A percentile compares a stretch with the other conserved stretches of the same genome.
Evolutionary conservation across 768 basidiomycete genomes (phyloP).

Genomic region (Termitomyces sp.): DNA sequence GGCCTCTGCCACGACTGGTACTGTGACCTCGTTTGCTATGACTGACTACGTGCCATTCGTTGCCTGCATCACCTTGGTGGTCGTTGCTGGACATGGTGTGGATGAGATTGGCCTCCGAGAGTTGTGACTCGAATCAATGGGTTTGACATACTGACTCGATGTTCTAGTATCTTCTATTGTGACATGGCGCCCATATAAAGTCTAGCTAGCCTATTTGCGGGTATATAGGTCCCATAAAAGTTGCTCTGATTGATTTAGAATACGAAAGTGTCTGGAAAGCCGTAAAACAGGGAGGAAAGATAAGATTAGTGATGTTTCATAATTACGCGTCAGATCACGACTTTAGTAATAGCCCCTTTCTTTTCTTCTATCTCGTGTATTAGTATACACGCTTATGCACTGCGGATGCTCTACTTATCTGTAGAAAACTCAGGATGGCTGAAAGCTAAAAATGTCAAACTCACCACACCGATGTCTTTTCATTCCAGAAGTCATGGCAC

Average conservation of each 20-base stretch:
- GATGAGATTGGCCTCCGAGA: not conserved
- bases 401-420: not conserved
- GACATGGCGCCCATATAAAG: not conserved
- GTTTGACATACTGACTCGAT: not conserved
- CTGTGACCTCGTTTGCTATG: not conserved
- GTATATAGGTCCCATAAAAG: not conserved
- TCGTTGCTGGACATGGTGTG: conserved; percentile 2
- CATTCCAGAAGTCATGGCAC: not conserved
- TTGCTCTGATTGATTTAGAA: too few species aligned
- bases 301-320: not conserved
- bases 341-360: too few species aligned
- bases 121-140: not conserved
- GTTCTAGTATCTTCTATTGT: not conserved
- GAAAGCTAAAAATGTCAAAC: not conserved
- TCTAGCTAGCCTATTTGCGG: not conserved
- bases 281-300: not conserved
- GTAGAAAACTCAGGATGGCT: not conserved
- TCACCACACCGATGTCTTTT: not conserved
- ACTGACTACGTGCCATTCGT: conserved; percentile 7
- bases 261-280: too few species aligned
- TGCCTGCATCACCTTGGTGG: not conserved
- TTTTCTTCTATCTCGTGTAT: not conserved
- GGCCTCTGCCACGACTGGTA: not conserved
- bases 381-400: not conserved
- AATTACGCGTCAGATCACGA: too few species aligned